Base-by-base conservation (phyloP, 2,329 filamentous ascomycete genomes). In the Arthroderma sp. region DNA sequence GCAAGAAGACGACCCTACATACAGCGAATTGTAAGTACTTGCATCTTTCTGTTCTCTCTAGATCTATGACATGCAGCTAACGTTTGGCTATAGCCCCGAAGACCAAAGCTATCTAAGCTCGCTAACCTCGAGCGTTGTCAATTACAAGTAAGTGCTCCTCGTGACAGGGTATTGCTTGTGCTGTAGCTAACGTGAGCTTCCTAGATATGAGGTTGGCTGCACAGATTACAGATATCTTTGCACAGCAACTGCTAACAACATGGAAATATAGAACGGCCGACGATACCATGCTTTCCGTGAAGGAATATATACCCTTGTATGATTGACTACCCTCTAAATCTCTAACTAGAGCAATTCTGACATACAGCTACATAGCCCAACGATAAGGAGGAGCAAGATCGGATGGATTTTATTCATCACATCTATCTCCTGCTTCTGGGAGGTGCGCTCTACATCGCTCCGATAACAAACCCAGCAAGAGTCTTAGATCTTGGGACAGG, bases 401-500 rank as follows among this genome's bases (percentile, higher is more conserved):
- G 59, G 5, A 44, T 61, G 33, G 78, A 82, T 60, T 68, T 79
- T 61, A 76, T 79, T 62, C 79, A 82, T 66, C 74, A 80, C 62
- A 74, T 82, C 63, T 76, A 77, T 66, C 76, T 74, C 52, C 58
- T 78, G 43, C 63, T 77, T 33, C 72, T 77, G 39, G 68, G 73
- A 39, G 74, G 73, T 37, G 67, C 67, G 39, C 66, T 81, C 38
- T 76, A 74, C 66, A 70, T 74, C 49, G 73, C 76, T 6, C 77
- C 78, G 13, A 64, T 80, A 2, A 63, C 68, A 11, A 64, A 72
- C n/a, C 72, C 73, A 2, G 66, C 74, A 58, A 72, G 72, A 23
- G 76, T 83, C 13, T 71, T 83, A 8, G 80, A 83, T 63, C 70
- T 83, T 8, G 80, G 81, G 52, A 82, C 79, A 5, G 83, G 83